Percentiles rank a stretch among this genome's conserved stretches.
phyloP scores from a whole-genome alignment of 208 protist genomes.

The Acanthamoeba castellanii region DNA sequence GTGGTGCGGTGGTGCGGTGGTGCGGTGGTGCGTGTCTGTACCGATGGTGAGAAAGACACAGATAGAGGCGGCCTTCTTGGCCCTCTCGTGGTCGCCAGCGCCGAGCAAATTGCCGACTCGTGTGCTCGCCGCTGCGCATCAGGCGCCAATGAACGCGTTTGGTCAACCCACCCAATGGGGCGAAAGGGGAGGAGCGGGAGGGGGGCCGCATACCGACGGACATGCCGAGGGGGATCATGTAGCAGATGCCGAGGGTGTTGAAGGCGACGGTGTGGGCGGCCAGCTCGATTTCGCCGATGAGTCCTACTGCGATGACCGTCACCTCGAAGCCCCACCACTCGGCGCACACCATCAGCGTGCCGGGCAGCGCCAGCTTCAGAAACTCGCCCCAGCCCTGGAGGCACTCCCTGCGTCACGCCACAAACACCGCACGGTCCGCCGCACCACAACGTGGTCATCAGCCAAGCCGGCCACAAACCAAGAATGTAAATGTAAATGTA shows the following conservation, averaged over 20 bases:
- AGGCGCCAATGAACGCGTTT: not conserved
- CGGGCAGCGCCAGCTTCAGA: conserved; percentile 6
- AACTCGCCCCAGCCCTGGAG: conserved; percentile 15
- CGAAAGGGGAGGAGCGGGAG: not conserved
- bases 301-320: conserved; percentile 14
- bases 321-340: conserved; percentile 60
- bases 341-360: conserved; percentile 29
- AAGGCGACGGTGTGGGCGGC: conserved; percentile 51
- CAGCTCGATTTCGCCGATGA: conserved; percentile 27
- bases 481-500: too few relatives aligned
- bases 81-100: not conserved
- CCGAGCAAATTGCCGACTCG: conserved; percentile 34
- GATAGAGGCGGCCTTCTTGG: not conserved
- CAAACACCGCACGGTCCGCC: not conserved
- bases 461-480: not conserved
- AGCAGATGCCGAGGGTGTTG: conserved; percentile 13
- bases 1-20: not conserved
- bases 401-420: conserved; percentile 10
- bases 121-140: not conserved
- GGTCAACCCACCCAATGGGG: too few relatives aligned
- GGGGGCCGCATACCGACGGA: not conserved
- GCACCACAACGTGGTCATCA: not conserved
- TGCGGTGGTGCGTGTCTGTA: not conserved
- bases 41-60: not conserved
- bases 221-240: conserved; percentile 51